These are phyloP conservation scores for Solanum habrochaites DNA, from an alignment of 257 asterid genomes.

Conservation along the genomic window DNA sequence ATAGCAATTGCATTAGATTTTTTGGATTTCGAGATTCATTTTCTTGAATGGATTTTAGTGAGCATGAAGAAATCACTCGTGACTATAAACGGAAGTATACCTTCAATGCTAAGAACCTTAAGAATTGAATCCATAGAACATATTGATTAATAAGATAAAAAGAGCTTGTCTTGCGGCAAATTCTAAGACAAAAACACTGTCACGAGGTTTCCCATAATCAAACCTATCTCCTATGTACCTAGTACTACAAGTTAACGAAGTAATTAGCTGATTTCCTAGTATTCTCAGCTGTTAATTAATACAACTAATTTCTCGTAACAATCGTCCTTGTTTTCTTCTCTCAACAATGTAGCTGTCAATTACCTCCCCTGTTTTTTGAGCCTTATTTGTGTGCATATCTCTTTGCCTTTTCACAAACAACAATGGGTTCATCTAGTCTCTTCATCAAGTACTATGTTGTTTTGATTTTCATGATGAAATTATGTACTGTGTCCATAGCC, in stretches of 20 bases:
- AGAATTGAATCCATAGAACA: background rate
- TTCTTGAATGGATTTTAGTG: background rate
- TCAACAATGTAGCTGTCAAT: conserved; percentile 9
- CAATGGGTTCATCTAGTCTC: conserved; percentile 11
- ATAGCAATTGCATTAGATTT: background rate
- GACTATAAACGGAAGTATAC: background rate
- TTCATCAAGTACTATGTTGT: conserved; percentile 13
- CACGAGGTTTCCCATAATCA: background rate
- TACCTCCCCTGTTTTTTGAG: background rate
- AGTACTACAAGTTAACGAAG: background rate
- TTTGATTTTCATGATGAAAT: conserved; percentile 7
- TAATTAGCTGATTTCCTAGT: conserved; percentile 15
- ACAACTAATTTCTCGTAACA: background rate
- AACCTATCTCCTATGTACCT: background rate
- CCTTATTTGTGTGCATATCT: background rate
- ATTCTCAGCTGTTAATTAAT: conserved; percentile 24
- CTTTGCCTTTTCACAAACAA: background rate
- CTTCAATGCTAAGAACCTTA: background rate
- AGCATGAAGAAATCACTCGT: background rate
- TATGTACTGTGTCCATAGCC: conserved; percentile 1
- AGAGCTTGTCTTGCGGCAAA: background rate
- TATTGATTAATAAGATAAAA: background rate
- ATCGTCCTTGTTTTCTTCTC: conserved; percentile 32
- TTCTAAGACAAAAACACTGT: background rate
- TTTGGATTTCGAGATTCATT: background rate